phyloP scores from a whole-genome alignment of 495 filamentous ascomycete species.

The Hyaloscypha finlandica region DNA sequence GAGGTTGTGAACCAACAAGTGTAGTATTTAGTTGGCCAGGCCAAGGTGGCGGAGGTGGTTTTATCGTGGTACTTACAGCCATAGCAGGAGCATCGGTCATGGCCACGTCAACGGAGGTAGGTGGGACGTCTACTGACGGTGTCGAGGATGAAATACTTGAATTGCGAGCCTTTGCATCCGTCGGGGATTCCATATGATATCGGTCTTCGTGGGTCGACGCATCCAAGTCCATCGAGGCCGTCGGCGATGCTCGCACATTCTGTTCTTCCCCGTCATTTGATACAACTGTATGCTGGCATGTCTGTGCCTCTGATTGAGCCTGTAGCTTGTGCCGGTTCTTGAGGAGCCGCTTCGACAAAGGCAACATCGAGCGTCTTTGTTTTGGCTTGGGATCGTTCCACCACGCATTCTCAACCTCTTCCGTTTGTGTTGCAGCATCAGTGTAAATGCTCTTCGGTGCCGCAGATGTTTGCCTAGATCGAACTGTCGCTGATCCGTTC shows the following conservation, averaged over 20 bases:
- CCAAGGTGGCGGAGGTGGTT: slow-evolving; percentile 33
- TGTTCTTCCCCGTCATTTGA: slow-evolving; percentile 10
- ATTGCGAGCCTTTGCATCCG: slow-evolving; percentile 20
- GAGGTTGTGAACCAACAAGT: neutral
- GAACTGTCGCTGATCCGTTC: neutral
- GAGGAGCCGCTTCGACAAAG: slow-evolving; percentile 49
- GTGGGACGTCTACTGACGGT: slow-evolving; percentile 21
- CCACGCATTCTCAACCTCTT: slow-evolving; percentile 47
- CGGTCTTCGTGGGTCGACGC: slow-evolving; percentile 14
- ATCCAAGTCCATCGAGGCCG: slow-evolving; percentile 28
- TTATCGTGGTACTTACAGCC: slow-evolving; percentile 21
- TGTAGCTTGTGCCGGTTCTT: slow-evolving; percentile 43
- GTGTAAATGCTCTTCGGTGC: slow-evolving; percentile 39
- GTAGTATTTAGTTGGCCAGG: slow-evolving; percentile 9
- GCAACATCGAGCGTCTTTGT: slow-evolving; percentile 43
- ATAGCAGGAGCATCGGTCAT: slow-evolving; percentile 30
- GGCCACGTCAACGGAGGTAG: slow-evolving; percentile 14
- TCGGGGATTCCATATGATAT: slow-evolving; percentile 19
- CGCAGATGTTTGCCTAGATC: slow-evolving; percentile 38
- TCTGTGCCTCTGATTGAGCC: neutral
- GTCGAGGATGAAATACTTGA: slow-evolving; percentile 26
- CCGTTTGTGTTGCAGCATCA: slow-evolving; percentile 52
- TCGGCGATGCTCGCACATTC: slow-evolving; percentile 16
- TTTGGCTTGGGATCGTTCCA: slow-evolving; percentile 39
- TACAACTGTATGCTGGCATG: neutral